phyloP scores from a whole-genome alignment of 2,329 filamentous ascomycete species.

The Trichoderma asperellum region DNA sequence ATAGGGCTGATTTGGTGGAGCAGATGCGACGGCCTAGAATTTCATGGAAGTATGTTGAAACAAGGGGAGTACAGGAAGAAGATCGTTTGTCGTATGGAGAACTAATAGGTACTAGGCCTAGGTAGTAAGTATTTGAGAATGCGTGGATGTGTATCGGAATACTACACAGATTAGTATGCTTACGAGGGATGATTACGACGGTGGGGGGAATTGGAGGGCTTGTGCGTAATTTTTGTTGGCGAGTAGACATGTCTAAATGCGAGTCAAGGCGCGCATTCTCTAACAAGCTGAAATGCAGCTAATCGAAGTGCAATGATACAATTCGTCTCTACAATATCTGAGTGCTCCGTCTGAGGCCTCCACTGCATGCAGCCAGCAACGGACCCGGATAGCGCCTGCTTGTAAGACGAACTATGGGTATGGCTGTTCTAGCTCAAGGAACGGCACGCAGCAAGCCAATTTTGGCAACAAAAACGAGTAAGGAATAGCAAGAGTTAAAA shows the following conservation, averaged over 20 bases:
- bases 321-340: neutral
- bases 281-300: constrained; percentile 24
- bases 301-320: neutral
- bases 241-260: constrained; percentile 8
- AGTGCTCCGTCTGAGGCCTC: constrained; percentile 14
- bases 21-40: constrained; percentile 2
- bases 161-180: neutral
- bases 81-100: neutral
- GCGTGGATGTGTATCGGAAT: neutral
- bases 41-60: neutral
- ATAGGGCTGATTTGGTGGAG: neutral
- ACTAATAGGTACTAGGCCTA: neutral
- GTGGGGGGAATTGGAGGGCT: constrained; percentile 16
- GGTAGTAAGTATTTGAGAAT: neutral
- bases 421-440: constrained; percentile 9
- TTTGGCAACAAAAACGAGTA: constrained; percentile 15
- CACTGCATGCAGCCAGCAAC: constrained; percentile 1
- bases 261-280: constrained; percentile 12
- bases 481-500: neutral
- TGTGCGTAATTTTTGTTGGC: constrained; percentile 1
- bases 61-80: neutral
- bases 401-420: constrained; percentile 14
- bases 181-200: neutral
- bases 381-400: neutral
- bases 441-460: constrained; percentile 12